Conservation (phyloP, 2,329 filamentous ascomycete genomes). For the Monosporascus sp. region DNA sequence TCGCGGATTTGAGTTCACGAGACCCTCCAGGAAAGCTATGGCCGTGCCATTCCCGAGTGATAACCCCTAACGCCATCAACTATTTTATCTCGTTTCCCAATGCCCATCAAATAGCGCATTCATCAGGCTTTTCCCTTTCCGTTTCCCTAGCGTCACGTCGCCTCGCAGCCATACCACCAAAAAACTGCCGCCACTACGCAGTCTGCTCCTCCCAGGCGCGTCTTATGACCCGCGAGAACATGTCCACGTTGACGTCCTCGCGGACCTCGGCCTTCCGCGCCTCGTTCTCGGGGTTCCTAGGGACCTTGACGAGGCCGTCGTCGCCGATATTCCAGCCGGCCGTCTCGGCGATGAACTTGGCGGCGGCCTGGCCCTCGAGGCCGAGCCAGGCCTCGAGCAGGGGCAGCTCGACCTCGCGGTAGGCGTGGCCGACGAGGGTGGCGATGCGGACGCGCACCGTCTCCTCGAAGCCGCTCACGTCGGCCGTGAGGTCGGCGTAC, state of each 20-base stretch:
- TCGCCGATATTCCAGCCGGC: conserved; percentile 83
- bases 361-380: conserved; percentile 59
- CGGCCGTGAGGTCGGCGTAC: conserved; percentile 91
- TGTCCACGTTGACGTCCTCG: conserved; percentile 90
- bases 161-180: neutral
- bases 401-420: conserved; percentile 63
- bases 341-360: conserved; percentile 77
- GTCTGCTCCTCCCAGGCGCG: conserved; percentile 76
- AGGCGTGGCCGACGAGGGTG: conserved; percentile 75
- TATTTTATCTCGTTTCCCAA: conserved; percentile 12
- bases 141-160: too few relatives aligned
- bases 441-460: conserved; percentile 86
- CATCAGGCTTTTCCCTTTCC: neutral
- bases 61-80: conserved; percentile 14
- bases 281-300: conserved; percentile 94
- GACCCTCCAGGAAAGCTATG: neutral
- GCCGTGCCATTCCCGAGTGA: neutral
- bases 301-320: conserved; percentile 64
- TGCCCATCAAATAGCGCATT: conserved; percentile 12
- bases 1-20: neutral
- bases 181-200: conserved; percentile 28
- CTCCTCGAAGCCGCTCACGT: conserved; percentile 93
- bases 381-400: conserved; percentile 74
- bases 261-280: conserved; percentile 91
- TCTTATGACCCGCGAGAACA: conserved; percentile 74